phyloP scores from a whole-genome alignment of 2,329 filamentous ascomycete genomes.

The Apiospora phragmitis region DNA sequence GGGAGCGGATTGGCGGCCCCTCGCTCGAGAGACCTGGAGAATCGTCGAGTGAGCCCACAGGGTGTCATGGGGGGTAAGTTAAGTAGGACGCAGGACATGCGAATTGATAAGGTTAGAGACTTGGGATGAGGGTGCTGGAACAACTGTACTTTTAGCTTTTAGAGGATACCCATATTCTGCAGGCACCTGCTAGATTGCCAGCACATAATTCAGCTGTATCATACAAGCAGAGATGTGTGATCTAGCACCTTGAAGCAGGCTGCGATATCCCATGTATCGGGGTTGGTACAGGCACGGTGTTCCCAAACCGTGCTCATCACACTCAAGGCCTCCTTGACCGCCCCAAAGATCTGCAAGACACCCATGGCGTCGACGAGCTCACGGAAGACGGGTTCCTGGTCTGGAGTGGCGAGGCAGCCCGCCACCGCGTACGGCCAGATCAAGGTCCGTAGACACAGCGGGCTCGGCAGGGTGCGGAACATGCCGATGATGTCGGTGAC shows the following conservation, averaged over 20 bases:
- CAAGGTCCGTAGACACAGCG: conserved; percentile 25
- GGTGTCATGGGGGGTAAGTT: conserved; percentile 27
- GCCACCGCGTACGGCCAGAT: conserved; percentile 31
- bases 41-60: conserved; percentile 18
- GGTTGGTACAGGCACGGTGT: conserved; percentile 17
- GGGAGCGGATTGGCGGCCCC: conserved; percentile 53
- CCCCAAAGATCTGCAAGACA: conserved; percentile 26
- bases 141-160: not conserved
- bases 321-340: conserved; percentile 22
- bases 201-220: too few species aligned
- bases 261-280: conserved; percentile 26
- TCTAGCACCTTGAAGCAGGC: conserved; percentile 26
- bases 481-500: conserved; percentile 23
- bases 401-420: conserved; percentile 25
- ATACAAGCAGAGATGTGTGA: conserved; percentile 21
- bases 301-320: conserved; percentile 27
- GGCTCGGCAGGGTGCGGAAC: conserved; percentile 20
- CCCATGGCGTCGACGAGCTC: conserved; percentile 24
- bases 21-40: not conserved
- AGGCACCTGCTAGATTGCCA: too few species aligned
- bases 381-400: conserved; percentile 25
- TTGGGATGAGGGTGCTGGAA: not conserved
- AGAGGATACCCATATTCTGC: not conserved
- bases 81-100: too few species aligned
- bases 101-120: too few species aligned